Conservation (phyloP, 768 basidiomycete species). For the Boletus rubescentipes region DNA sequence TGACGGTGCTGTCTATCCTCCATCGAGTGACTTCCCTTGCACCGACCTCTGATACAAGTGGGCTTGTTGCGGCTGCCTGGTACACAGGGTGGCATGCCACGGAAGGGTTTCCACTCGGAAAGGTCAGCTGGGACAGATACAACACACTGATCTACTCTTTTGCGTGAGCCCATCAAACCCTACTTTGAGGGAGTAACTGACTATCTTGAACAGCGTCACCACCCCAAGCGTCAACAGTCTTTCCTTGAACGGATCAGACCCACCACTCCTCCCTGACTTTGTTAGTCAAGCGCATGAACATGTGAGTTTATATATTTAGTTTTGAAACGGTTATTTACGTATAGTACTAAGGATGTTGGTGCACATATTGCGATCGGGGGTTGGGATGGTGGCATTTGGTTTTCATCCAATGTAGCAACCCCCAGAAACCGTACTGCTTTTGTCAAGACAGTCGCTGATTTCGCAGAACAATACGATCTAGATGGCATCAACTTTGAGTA, state of each 20-base stretch:
- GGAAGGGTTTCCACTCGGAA: conserved; percentile 47
- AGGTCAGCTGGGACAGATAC: conserved; percentile 69
- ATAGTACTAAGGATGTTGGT: conserved; percentile 44
- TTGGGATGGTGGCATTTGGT: conserved; percentile 63
- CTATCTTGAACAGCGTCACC: conserved; percentile 33
- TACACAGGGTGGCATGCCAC: conserved; percentile 31
- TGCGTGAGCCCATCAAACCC: conserved; percentile 39
- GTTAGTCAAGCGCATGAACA: conserved; percentile 43
- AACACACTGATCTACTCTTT: conserved; percentile 69
- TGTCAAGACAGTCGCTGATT: conserved; percentile 48
- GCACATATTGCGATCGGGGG: conserved; percentile 66
- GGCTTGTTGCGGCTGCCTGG: conserved; percentile 52
- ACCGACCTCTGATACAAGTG: not conserved
- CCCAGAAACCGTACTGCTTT: conserved; percentile 59
- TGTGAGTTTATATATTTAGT: conserved; percentile 20
- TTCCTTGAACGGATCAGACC: conserved; percentile 42
- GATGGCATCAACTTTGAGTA: conserved; percentile 50
- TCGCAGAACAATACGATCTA: conserved; percentile 49
- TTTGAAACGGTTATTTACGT: not conserved
- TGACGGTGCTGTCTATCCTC: not conserved
- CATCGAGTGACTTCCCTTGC: not conserved
- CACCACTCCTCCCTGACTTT: conserved; percentile 52
- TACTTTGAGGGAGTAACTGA: not conserved
- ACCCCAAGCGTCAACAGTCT: conserved; percentile 33
- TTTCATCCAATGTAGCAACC: conserved; percentile 58